phyloP scores from a whole-genome alignment of 2,329 filamentous ascomycete species.

The Ascomycota sp. region DNA sequence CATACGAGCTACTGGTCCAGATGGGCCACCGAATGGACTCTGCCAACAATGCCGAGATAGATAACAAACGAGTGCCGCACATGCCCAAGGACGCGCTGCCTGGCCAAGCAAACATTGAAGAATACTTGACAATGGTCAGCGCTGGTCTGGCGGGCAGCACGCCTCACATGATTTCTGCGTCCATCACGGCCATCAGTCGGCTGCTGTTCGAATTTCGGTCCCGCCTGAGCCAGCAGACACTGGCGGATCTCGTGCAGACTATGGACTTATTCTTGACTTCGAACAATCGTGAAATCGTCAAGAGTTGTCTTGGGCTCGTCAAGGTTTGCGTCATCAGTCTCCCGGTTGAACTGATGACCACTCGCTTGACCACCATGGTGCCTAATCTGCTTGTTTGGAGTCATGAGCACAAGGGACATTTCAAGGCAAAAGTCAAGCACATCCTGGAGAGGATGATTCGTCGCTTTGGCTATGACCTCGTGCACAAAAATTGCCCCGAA shows the following conservation, averaged over 20 bases:
- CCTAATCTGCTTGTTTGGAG: conserved; percentile 89
- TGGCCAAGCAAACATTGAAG: conserved; percentile 64
- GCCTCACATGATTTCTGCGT: conserved; percentile 91
- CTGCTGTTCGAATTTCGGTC: conserved; percentile 78
- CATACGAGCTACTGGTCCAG: conserved; percentile 72
- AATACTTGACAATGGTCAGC: conserved; percentile 96
- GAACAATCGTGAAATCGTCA: conserved; percentile 91
- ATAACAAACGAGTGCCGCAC: conserved; percentile 67
- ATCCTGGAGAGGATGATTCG: conserved; percentile 88
- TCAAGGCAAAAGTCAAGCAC: conserved; percentile 93
- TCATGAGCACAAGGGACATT: conserved; percentile 93
- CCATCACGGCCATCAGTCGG: conserved; percentile 85
- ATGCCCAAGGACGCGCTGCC: conserved; percentile 64
- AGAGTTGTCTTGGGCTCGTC: conserved; percentile 82
- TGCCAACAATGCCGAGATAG: conserved; percentile 47
- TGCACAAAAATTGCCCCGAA: conserved; percentile 66
- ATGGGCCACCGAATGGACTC: conserved; percentile 61
- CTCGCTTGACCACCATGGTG: conserved; percentile 54
- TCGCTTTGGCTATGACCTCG: conserved; percentile 61
- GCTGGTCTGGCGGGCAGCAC: conserved; percentile 81
- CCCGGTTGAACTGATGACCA: conserved; percentile 54
- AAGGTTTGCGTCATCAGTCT: conserved; percentile 85
- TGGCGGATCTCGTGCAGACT: conserved; percentile 72
- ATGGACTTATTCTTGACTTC: conserved; percentile 92
- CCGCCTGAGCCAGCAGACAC: conserved; percentile 41